Base-by-base conservation (phyloP, 768 basidiomycete species). In the Asterophora lycoperdoides region DNA sequence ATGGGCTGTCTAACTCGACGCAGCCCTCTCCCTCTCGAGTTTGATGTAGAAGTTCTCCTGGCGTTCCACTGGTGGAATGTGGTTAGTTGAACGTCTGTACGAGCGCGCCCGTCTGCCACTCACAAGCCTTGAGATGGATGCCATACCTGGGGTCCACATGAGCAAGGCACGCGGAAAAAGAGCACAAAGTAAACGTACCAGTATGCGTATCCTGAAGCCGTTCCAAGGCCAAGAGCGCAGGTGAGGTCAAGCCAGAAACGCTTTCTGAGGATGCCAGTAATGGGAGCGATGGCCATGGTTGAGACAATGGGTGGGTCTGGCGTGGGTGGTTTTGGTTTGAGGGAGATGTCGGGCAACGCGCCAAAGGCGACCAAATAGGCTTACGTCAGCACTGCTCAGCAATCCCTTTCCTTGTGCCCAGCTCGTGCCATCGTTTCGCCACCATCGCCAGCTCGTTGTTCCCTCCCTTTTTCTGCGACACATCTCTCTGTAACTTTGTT, bases 251-350 rank as follows among this genome's bases (percentile, higher is more conserved):
- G 80, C 82, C 89, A 89, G 69, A 94, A 82, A 60, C 83, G 77
- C 72, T 94, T 95, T 74, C 93, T 88, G 72, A 94, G 87, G 73
- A 81, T 92, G 66, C 93, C 93, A 44, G 88, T 88, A 69, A 95
- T 93, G 59, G 93, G 92, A 53, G 89, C 85, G 65, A 95, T 86
- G 62, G 89, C 67, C 89, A 92, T 92, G 64, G 64, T 43, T 46
- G 53, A 59, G 38, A 52, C 14, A 39, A 41, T 17, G 55, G 58
- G 41, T 49, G 41, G 35, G 32, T 17, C 41, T 45, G 54, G 50
- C 56, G 53, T 48, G 53, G 55, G 52, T 55, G 54, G 51, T 45
- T 58, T 60, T 48, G 51, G 52, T 53, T 49, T 56, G 57, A 73
- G 72, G 71, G 63, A 65, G 60, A 69, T 72, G 67, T 73, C 72